These are phyloP conservation scores for Fraxinus angustifolia DNA, from an alignment of 305 asterid genomes.

Conservation along the genomic window DNA sequence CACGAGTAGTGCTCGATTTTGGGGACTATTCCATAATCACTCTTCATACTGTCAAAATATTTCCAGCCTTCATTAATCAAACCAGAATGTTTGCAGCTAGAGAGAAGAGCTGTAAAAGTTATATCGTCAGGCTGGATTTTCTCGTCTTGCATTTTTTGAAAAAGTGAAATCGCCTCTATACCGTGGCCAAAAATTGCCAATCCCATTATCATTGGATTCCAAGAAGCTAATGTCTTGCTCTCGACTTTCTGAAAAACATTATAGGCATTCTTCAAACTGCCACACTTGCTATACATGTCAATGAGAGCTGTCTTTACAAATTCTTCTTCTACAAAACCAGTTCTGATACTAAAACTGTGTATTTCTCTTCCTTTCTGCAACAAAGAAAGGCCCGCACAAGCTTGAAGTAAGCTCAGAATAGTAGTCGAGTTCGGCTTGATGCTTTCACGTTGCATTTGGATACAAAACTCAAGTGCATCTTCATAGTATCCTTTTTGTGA, in stretches of 20 bases:
- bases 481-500: conserved; percentile 38
- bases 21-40: conserved; percentile 36
- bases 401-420: conserved; percentile 45
- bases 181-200: conserved; percentile 41
- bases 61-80: conserved; percentile 49
- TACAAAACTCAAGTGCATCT: conserved; percentile 36
- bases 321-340: conserved; percentile 29
- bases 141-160: conserved; percentile 38
- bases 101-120: conserved; percentile 58
- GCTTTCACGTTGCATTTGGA: conserved; percentile 44
- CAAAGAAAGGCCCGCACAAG: conserved; percentile 43
- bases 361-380: conserved; percentile 53
- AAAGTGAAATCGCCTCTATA: conserved; percentile 42
- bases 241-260: conserved; percentile 26
- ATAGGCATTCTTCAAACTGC: conserved; percentile 35
- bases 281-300: conserved; percentile 55
- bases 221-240: conserved; percentile 43
- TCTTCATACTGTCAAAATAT: conserved; percentile 44
- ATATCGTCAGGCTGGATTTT: conserved; percentile 47
- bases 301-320: conserved; percentile 50
- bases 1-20: conserved; percentile 58
- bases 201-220: conserved; percentile 58
- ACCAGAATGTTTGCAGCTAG: conserved; percentile 50
- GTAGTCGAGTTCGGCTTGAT: conserved; percentile 46
- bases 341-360: conserved; percentile 33